phyloP scores from a whole-genome alignment of 805 yeast genomes.

The Kodamaea hsintzibuensis region DNA sequence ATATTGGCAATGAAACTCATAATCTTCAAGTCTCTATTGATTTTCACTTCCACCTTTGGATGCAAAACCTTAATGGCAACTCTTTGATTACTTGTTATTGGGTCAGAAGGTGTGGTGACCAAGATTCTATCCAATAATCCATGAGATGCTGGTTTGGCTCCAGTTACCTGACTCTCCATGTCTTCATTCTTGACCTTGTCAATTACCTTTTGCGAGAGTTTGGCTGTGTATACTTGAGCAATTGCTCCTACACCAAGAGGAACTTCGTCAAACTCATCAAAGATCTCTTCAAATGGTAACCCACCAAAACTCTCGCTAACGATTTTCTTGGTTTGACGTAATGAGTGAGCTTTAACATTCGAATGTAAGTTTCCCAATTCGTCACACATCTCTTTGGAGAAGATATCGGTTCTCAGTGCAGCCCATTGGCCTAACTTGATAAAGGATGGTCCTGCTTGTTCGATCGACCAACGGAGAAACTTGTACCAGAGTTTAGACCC shows the following conservation, averaged over 20 bases:
- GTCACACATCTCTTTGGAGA: conserved; percentile 74
- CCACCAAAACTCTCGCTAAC: conserved; percentile 56
- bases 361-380: conserved; percentile 81
- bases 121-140: conserved; percentile 32
- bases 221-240: conserved; percentile 90
- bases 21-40: conserved; percentile 78
- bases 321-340: conserved; percentile 57
- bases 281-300: conserved; percentile 66
- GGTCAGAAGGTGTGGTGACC: conserved; percentile 34
- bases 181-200: conserved; percentile 33
- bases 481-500: conserved; percentile 76
- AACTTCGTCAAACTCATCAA: conserved; percentile 68
- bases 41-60: conserved; percentile 73
- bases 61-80: conserved; percentile 94
- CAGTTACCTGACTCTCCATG: conserved; percentile 14
- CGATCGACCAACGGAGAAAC: conserved; percentile 64
- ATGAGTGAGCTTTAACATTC: conserved; percentile 72
- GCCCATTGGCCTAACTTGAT: conserved; percentile 98
- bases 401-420: conserved; percentile 92
- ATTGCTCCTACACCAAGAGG: conserved; percentile 98
- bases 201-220: conserved; percentile 50
- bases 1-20: conserved; percentile 77
- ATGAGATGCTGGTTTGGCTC: conserved; percentile 13
- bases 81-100: conserved; percentile 45
- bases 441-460: conserved; percentile 89